Conservation (phyloP, 495 filamentous ascomycete genomes). For the Talaromyces wortmannii region DNA sequence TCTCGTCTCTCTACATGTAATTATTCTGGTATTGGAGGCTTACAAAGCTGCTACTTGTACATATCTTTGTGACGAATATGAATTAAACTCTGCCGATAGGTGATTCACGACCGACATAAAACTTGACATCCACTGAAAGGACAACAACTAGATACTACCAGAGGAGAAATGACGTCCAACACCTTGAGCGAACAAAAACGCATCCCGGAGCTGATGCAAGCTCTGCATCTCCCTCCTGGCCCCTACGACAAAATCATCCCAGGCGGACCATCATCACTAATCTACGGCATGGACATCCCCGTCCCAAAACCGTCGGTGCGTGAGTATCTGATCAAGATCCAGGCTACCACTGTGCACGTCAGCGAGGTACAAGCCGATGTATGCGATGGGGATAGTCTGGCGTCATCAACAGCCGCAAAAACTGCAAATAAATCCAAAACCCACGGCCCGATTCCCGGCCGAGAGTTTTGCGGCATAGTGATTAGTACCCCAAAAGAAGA, state of each 20-base stretch:
- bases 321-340: slow-evolving; percentile 55
- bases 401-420: neutral
- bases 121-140: neutral
- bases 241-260: slow-evolving; percentile 10
- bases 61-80: no score
- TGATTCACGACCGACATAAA: neutral
- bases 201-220: slow-evolving; percentile 30
- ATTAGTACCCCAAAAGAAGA: slow-evolving; percentile 40
- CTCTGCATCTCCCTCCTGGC: slow-evolving; percentile 26
- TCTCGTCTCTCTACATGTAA: neutral
- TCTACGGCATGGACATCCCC: slow-evolving; percentile 30
- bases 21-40: no score
- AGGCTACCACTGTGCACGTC: slow-evolving; percentile 47
- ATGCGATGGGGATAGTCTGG: slow-evolving; percentile 15
- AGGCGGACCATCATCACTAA: slow-evolving; percentile 11
- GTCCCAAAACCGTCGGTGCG: slow-evolving; percentile 27
- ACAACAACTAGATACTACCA: no score
- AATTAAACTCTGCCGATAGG: no score
- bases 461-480: slow-evolving; percentile 50
- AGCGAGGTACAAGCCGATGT: slow-evolving; percentile 31
- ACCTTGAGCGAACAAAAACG: slow-evolving; percentile 26
- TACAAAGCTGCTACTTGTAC: no score
- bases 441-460: slow-evolving; percentile 43
- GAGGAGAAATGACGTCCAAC: slow-evolving; percentile 15
- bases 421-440: slow-evolving; percentile 14